Evolutionary conservation across 169 alveolate species (phyloP).

Genomic region (Fabrea salina): DNA sequence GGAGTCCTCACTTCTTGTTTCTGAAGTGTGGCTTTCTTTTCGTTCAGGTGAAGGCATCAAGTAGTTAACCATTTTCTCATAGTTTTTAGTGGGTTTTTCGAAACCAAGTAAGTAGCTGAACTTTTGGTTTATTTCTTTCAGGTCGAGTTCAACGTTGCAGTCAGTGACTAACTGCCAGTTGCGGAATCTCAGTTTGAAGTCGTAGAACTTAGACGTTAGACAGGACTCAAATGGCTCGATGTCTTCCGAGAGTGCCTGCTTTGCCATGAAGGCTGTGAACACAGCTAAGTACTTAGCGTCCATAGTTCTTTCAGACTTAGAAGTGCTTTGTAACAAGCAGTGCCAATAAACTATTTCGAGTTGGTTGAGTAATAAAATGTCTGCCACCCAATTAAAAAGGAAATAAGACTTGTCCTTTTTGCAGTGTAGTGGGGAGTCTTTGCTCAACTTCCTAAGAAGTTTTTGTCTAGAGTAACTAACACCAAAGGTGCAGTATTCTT

Average conservation of each 20-base stretch:
- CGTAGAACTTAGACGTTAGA: neutral
- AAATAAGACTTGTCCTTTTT: neutral
- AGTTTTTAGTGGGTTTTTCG: neutral
- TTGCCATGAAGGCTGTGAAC: conserved; percentile 13
- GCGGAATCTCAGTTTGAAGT: neutral
- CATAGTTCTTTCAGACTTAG: neutral
- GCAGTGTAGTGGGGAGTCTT: neutral
- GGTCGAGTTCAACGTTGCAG: neutral
- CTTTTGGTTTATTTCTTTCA: neutral
- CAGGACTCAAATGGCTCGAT: neutral
- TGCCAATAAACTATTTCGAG: neutral
- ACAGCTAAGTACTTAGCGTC: neutral
- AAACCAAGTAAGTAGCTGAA: neutral
- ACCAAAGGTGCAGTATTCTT: neutral
- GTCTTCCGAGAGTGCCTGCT: neutral
- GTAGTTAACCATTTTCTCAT: conserved; percentile 3
- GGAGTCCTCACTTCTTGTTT: neutral
- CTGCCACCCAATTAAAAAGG: neutral
- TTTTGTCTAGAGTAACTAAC: neutral
- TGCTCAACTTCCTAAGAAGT: neutral
- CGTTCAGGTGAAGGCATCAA: conserved; percentile 1
- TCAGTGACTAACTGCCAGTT: conserved; percentile 4
- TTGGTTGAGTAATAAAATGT: neutral
- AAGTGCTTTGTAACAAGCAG: neutral
- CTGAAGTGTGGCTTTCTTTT: conserved; percentile 9